A percentile compares a stretch with the other conserved stretches of the same genome.
Conservation (phyloP, 805 yeast genomes). For the Jamesozyma lodderae region DNA sequence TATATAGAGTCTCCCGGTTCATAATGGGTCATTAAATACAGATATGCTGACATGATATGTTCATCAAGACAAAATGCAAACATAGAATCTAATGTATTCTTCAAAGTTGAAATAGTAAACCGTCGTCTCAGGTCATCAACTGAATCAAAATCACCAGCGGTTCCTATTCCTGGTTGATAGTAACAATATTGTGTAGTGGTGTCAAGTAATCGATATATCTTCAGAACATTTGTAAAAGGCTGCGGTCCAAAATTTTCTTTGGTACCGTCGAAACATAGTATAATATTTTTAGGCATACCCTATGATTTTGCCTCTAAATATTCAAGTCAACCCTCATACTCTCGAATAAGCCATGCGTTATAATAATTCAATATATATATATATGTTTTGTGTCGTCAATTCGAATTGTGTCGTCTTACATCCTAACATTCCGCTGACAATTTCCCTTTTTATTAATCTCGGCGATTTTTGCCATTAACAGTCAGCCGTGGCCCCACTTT, state of each 20-base stretch:
- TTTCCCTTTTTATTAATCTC: too few relatives aligned
- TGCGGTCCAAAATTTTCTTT: slow-evolving; percentile 47
- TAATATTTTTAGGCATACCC: slow-evolving; percentile 33
- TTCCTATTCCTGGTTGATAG: slow-evolving; percentile 64
- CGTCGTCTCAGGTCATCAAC: slow-evolving; percentile 16
- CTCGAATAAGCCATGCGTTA: too few relatives aligned
- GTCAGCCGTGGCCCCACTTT: too few relatives aligned
- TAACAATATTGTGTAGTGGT: slow-evolving; percentile 46
- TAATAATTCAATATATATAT: too few relatives aligned
- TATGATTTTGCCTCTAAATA: background rate
- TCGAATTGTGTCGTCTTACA: too few relatives aligned
- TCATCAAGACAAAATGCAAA: slow-evolving; percentile 46
- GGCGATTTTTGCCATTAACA: too few relatives aligned
- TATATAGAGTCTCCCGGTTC: slow-evolving; percentile 42
- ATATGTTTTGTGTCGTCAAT: too few relatives aligned
- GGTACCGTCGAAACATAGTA: slow-evolving; percentile 59
- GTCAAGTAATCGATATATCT: slow-evolving; percentile 43
- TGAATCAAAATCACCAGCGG: slow-evolving; percentile 36
- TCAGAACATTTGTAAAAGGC: slow-evolving; percentile 47
- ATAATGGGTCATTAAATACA: slow-evolving; percentile 42
- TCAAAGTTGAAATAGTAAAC: slow-evolving; percentile 12
- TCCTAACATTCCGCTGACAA: background rate
- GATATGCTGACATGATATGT: slow-evolving; percentile 52
- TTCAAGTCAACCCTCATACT: background rate
- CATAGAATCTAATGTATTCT: slow-evolving; percentile 34